Evolutionary conservation across 441 rosid species (phyloP).

Genomic region (Rhodomyrtus psidioides): DNA sequence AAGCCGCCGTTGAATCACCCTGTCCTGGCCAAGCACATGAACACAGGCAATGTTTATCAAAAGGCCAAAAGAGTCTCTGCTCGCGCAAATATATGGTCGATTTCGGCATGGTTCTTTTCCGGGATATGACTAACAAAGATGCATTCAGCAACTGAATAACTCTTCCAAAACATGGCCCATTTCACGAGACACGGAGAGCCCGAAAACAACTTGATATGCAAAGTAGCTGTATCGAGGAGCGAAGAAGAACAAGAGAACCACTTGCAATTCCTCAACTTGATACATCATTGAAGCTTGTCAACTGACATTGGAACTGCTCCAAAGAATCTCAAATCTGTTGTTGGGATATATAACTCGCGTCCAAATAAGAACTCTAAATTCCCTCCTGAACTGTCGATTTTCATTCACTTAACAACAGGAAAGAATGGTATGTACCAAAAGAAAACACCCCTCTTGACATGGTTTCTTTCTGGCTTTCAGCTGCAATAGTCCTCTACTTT

Average conservation of each 20-base stretch:
- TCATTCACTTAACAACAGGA: not conserved
- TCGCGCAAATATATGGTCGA: not conserved
- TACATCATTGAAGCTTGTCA: not conserved
- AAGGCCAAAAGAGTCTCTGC: not conserved
- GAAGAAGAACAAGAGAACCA: not conserved
- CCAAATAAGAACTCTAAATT: not conserved
- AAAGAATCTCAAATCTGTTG: not conserved
- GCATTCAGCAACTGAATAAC: not conserved
- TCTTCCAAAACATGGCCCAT: not conserved
- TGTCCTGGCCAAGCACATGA: not conserved
- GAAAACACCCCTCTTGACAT: not conserved
- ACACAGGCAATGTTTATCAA: not conserved
- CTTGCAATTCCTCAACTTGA: not conserved
- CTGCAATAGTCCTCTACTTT: not conserved
- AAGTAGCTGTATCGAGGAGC: not conserved
- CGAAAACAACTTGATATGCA: not conserved
- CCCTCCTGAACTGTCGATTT: not conserved
- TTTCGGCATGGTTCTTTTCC: not conserved
- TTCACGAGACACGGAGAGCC: too few species aligned
- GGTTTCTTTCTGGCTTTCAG: not conserved
- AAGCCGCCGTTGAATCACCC: not conserved
- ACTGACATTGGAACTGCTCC: not conserved
- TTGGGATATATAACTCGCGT: not conserved
- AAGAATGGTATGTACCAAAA: not conserved
- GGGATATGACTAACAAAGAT: not conserved